Percentiles rank a stretch among this genome's conserved stretches.
Conservation (phyloP, 139 green algal species). For the Coccomyxa sp. region DNA sequence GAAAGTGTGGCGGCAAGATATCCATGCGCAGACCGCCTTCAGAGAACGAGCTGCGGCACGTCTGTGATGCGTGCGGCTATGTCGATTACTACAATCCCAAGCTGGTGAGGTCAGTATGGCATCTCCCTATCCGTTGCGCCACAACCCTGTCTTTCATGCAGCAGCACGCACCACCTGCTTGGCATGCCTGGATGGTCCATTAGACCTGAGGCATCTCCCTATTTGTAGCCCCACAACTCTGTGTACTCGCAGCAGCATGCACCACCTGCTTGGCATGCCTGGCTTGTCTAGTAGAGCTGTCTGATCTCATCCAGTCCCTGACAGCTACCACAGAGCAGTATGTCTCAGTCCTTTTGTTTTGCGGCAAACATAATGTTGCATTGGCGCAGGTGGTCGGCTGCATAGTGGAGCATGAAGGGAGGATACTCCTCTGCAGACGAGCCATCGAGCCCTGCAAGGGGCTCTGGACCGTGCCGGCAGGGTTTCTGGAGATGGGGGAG, state of each 20-base stretch:
- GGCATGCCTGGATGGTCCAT: background rate
- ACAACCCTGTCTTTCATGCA: background rate
- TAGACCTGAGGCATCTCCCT: background rate
- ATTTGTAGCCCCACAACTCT: background rate
- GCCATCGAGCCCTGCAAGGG: conserved; percentile 86
- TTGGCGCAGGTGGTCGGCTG: conserved; percentile 74
- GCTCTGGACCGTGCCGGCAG: conserved; percentile 84
- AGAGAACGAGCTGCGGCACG: conserved; percentile 56
- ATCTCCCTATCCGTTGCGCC: background rate
- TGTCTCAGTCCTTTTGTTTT: background rate
- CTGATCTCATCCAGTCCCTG: too few relatives aligned
- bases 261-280: conserved; percentile 3
- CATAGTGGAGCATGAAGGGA: conserved; percentile 75
- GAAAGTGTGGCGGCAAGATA: conserved; percentile 55
- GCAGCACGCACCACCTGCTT: background rate
- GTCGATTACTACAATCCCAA: conserved; percentile 82
- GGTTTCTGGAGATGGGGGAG: conserved; percentile 79
- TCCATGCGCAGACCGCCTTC: conserved; percentile 38
- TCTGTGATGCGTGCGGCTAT: conserved; percentile 58
- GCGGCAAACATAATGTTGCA: background rate
- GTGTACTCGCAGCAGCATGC: background rate
- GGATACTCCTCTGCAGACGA: conserved; percentile 74
- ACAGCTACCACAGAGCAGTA: background rate
- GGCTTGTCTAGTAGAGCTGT: background rate
- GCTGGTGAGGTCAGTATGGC: conserved; percentile 31